Conservation (phyloP, 2,329 filamentous ascomycete genomes). For the Penicillium sp. region DNA sequence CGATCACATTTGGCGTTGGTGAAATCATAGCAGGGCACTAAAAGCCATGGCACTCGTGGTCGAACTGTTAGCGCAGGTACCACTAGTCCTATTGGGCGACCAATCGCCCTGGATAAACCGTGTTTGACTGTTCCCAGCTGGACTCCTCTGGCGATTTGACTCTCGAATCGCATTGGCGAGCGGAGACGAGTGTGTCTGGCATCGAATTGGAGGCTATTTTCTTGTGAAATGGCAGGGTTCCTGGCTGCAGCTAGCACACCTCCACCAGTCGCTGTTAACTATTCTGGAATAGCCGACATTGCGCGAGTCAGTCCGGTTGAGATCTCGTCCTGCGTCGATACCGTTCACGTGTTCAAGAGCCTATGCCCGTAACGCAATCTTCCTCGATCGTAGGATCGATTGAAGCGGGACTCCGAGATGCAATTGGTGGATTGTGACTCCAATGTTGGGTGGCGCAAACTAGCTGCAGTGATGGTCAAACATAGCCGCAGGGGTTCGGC, state of each 20-base stretch:
- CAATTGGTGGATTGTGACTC: neutral
- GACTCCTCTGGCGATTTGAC: neutral
- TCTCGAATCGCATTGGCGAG: neutral
- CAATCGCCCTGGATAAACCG: neutral
- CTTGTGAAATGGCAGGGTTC: neutral
- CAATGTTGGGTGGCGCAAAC: slow-evolving; percentile 13
- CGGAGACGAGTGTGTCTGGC: neutral
- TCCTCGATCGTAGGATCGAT: neutral
- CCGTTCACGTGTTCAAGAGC: neutral
- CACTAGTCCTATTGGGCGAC: neutral
- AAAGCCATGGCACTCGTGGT: neutral
- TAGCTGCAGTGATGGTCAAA: neutral
- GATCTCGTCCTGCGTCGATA: neutral
- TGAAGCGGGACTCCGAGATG: neutral
- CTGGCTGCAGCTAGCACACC: neutral
- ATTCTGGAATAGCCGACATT: neutral
- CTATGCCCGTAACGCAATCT: neutral
- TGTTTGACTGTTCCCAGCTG: neutral
- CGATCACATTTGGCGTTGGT: neutral
- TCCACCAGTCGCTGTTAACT: neutral
- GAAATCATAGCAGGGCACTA: neutral
- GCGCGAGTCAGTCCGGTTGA: neutral
- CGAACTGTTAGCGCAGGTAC: neutral
- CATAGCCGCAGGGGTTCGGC: neutral
- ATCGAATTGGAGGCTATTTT: slow-evolving; percentile 2